phyloP scores from a whole-genome alignment of 2,329 filamentous ascomycete species.

The Fonsecaea pugnacius region DNA sequence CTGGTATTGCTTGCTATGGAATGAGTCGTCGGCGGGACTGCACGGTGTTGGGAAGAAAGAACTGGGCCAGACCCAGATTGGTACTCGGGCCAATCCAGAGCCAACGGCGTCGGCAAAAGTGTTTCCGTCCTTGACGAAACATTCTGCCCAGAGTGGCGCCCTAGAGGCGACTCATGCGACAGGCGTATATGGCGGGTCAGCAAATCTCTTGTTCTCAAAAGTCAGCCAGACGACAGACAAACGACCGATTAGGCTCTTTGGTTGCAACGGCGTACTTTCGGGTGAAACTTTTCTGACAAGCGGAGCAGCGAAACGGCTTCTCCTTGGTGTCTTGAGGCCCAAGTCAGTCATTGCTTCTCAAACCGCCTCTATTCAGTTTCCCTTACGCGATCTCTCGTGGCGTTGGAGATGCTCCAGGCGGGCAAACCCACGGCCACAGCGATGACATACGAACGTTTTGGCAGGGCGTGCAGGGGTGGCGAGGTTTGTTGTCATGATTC shows the following conservation, averaged over 20 bases:
- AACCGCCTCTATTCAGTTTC: neutral
- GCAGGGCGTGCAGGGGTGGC: slow-evolving; percentile 40
- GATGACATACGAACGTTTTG: slow-evolving; percentile 45
- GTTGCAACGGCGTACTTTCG: slow-evolving; percentile 41
- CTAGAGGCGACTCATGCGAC: slow-evolving; percentile 46
- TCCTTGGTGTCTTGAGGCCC: slow-evolving; percentile 42
- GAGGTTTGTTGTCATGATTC: neutral
- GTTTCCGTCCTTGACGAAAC: neutral
- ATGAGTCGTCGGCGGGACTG: neutral
- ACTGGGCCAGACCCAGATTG: slow-evolving; percentile 27
- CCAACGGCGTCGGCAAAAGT: slow-evolving; percentile 6
- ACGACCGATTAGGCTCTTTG: neutral
- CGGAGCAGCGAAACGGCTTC: slow-evolving; percentile 46
- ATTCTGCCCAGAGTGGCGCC: slow-evolving; percentile 42
- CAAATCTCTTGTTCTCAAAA: slow-evolving; percentile 11
- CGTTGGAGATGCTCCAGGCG: slow-evolving; percentile 47
- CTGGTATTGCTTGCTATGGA: neutral
- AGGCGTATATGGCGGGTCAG: slow-evolving; percentile 34
- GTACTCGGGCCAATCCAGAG: slow-evolving; percentile 35
- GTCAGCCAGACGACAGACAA: neutral
- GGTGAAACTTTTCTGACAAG: slow-evolving; percentile 48
- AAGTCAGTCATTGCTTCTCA: neutral
- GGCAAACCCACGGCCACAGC: slow-evolving; percentile 34
- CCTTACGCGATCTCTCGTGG: slow-evolving; percentile 44
- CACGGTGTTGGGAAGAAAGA: neutral